Base-by-base conservation (phyloP, 2,329 filamentous ascomycete species). In the Microdochium paspali region DNA sequence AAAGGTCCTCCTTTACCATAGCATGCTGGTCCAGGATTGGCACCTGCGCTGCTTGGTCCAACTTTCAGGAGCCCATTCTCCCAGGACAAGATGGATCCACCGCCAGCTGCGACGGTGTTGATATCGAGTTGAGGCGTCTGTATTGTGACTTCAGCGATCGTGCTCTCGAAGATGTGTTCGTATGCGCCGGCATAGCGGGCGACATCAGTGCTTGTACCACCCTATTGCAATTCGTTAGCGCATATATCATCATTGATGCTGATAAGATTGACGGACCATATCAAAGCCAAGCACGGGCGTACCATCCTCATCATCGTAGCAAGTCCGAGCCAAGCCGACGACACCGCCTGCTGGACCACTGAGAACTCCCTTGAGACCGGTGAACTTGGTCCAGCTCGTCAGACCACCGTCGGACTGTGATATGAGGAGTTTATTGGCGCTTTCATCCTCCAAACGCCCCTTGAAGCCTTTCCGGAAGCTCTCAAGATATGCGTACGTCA, bases 71-170 rank as follows among this genome's bases (percentile, higher is more conserved):
- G 68, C 0, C 84, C 84, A 50, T 87, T 87, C 49, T 76, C 77
- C 73, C 80, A 88, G 57, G 82, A 83, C 0, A 90, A 68, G 15
- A 80, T 71, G 1, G 79, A 84, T n/a, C 84, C 83, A 50, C 85
- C 85, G 18, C 85, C 85, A 6, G 85, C 84, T 23, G 85, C 85
- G 4, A 90, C 85, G 1, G 87, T 91, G 60, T 88, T 87, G 60
- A 91, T 90, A 55, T 90, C 86, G 1, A 90, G 74, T 58, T 90
- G 86, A 0, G 87, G 86, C 1, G 81, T 84, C 52, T 90, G 85
- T 10, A 90, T 87, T 1, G 84, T 84, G 1, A 90, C 80, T 12
- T 86, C 87, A 0, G 87, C 86, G 0, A 84, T 89, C 0, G 84
- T 88, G 0, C 84, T 88, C 57, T 89, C 85, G 51, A 90, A 88